Base-by-base conservation (phyloP, 2,329 filamentous ascomycete genomes). In the Fusarium abutilonis region DNA sequence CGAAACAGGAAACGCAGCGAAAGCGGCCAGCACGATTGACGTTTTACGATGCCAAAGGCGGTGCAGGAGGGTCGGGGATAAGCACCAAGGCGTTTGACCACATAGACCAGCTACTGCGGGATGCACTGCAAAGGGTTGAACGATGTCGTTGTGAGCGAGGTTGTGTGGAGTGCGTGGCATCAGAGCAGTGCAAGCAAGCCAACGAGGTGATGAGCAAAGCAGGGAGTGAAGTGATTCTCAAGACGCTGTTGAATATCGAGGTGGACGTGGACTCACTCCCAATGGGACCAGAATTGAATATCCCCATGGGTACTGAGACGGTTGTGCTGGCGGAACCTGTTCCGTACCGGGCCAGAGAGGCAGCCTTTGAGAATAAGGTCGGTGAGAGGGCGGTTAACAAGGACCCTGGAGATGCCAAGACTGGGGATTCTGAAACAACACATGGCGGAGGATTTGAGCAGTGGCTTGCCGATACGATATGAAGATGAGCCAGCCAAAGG, bases 131-230 rank as follows among this genome's bases (percentile, higher is more conserved):
- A 53, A 82, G 95, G 8, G 87, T 98, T 6, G 87, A 91, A 70
- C 82, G 80, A 2, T 99, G 95, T 70, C 79, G 82, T 35, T 98
- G 93, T 71, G 76, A 86, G 10, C 85, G 89, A 55, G 95, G 95
- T 0, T 98, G 95, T 75, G 78, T 94, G 19, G 94, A 97, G 75
- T 99, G 95, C 75, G 93, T 96, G 39, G 92, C 90, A 63, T 90
- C 89, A 60, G 91, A 96, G 74, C 78, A 86, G 51, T 98, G 95
- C 75, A 92, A 90, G 74, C 87, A 97, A 75, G 85, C 87, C 50
- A 97, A 97, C 73, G 86, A 91, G 70, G 93, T 98, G 9, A 95
- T 97, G 89, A 95, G 91, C 71, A 98, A 97, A 76, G 91, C 89
- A 1, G 94, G 94, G 0, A 89, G 90, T 8, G 86, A 86, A 52